Percentiles rank a stretch among this genome's conserved stretches.
Evolutionary conservation across 2,329 filamentous ascomycete genomes (phyloP).

Genomic region (Neofusicoccum laricinum): DNA sequence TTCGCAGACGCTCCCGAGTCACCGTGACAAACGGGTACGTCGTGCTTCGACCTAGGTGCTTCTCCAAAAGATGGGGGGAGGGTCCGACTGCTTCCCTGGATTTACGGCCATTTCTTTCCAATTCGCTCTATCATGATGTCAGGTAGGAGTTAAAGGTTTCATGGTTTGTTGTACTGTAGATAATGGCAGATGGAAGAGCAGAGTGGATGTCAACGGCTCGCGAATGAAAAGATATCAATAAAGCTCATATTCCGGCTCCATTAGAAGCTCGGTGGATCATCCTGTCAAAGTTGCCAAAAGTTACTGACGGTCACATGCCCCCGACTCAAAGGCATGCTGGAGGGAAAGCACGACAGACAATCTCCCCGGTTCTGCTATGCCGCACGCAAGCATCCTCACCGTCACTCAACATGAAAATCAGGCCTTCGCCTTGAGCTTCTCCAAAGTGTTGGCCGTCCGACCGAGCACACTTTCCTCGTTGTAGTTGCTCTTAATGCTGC

Average conservation of each 20-base stretch:
- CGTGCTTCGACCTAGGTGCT: conserved; percentile 23
- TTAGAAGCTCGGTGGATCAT: neutral
- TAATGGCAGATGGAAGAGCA: too few species aligned
- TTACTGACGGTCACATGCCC: too few species aligned
- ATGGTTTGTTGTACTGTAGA: too few species aligned
- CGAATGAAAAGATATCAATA: neutral
- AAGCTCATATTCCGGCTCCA: neutral
- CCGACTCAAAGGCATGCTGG: too few species aligned
- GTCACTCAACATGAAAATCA: neutral
- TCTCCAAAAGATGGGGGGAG: neutral
- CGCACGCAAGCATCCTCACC: neutral
- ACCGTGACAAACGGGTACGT: conserved; percentile 30
- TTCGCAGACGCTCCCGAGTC: neutral
- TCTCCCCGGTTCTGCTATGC: neutral
- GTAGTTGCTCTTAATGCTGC: conserved; percentile 58
- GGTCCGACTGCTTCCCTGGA: neutral
- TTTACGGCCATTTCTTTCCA: neutral
- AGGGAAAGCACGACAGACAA: too few species aligned
- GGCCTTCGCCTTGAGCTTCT: conserved; percentile 25
- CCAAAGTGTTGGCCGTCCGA: conserved; percentile 24
- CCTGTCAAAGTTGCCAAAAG: too few species aligned
- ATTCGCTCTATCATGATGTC: too few species aligned
- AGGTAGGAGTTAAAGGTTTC: too few species aligned
- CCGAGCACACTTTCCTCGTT: conserved; percentile 28
- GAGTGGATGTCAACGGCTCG: too few species aligned